These are phyloP conservation scores for Kluyveromyces dobzhanskii DNA, from an alignment of 805 yeast species.

Conservation along the genomic window DNA sequence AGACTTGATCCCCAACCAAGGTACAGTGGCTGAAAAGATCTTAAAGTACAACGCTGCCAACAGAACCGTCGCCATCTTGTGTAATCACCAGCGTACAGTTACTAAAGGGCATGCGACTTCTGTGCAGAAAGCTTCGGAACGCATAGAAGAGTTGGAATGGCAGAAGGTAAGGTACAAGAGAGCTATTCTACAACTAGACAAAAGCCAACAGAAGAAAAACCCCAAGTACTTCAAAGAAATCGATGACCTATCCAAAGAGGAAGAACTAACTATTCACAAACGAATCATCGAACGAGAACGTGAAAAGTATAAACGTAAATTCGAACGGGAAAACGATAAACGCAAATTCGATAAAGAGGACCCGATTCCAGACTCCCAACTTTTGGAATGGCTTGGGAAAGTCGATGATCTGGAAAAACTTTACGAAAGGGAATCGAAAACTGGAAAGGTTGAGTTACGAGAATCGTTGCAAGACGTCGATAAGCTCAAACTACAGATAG, in stretches of 20 bases:
- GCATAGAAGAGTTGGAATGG: conserved; percentile 76
- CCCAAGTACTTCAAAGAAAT: conserved; percentile 59
- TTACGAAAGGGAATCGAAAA: conserved; percentile 48
- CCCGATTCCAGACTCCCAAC: conserved; percentile 43
- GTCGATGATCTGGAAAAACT: conserved; percentile 43
- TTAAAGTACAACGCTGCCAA: conserved; percentile 90
- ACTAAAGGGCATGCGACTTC: conserved; percentile 76
- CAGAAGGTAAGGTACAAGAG: conserved; percentile 66
- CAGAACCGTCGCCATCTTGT: conserved; percentile 87
- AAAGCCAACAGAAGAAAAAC: conserved; percentile 39
- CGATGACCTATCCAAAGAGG: conserved; percentile 58
- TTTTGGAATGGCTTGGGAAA: conserved; percentile 49
- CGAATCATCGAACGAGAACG: conserved; percentile 55
- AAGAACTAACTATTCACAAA: conserved; percentile 49
- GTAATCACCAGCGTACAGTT: conserved; percentile 95
- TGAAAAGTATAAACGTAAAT: conserved; percentile 57
- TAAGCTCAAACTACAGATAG: conserved; percentile 63
- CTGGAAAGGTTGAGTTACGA: conserved; percentile 51
- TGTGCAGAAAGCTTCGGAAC: conserved; percentile 70
- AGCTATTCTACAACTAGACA: conserved; percentile 62
- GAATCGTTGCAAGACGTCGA: conserved; percentile 46
- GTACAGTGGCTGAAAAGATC: conserved; percentile 80
- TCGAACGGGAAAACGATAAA: conserved; percentile 72
- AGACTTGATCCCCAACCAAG: conserved; percentile 76
- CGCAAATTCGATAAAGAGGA: conserved; percentile 48